Conservation (phyloP, 306 rosid genomes). For the Acmispon strigosus region DNA sequence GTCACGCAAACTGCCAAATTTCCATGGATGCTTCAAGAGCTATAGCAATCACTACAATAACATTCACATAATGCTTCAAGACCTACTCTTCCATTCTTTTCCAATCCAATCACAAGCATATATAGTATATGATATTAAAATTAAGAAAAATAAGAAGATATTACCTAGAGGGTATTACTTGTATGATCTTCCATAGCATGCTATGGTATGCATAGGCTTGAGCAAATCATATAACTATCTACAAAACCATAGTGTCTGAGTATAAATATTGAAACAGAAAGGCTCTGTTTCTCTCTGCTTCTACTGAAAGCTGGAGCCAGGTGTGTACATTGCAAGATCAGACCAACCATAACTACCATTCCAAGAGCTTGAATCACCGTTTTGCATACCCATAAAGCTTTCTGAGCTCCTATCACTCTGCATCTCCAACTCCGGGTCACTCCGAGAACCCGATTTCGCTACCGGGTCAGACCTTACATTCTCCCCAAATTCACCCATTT, state of each 20-base stretch:
- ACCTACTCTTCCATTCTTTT: too few relatives aligned
- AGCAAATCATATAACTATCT: constrained; percentile 24
- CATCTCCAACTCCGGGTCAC: constrained; percentile 28
- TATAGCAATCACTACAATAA: neutral
- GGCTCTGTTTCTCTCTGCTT: constrained; percentile 14
- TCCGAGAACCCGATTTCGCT: constrained; percentile 38
- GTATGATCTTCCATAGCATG: constrained; percentile 31
- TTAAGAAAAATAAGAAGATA: neutral
- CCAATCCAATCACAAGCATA: constrained; percentile 21
- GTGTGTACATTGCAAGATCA: constrained; percentile 88
- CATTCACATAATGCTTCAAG: neutral
- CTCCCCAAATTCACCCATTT: constrained; percentile 44
- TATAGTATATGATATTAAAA: neutral
- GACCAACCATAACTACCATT: constrained; percentile 68
- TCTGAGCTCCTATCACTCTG: constrained; percentile 43
- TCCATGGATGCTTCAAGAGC: neutral
- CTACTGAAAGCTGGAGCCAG: constrained; percentile 72
- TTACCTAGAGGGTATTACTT: constrained; percentile 35
- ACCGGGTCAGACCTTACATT: constrained; percentile 30
- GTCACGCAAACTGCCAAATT: constrained; percentile 20
- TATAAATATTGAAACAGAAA: constrained; percentile 26
- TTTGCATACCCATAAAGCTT: constrained; percentile 41
- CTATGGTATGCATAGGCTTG: constrained; percentile 22
- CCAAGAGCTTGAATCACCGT: constrained; percentile 72
- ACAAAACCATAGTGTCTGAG: constrained; percentile 25